phyloP scores from a whole-genome alignment of 345 rosid species.

The Euphorbia tirucalli region DNA sequence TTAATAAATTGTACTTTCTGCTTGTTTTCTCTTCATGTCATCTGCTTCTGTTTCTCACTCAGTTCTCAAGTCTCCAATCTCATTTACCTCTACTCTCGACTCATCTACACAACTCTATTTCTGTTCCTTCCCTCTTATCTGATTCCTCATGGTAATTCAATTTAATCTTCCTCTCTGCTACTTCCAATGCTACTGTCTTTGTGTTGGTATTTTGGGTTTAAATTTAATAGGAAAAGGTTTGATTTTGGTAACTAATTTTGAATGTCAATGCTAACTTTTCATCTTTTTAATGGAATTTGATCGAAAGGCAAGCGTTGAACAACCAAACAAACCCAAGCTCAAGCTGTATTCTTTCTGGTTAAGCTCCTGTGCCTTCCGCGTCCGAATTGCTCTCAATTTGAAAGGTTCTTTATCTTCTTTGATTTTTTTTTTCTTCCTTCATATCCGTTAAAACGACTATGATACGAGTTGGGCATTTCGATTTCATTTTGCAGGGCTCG shows the following conservation, averaged over 20 bases:
- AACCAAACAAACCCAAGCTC: conserved; percentile 18
- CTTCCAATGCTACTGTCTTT: too few relatives aligned
- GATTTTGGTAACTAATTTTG: not conserved
- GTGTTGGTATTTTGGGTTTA: not conserved
- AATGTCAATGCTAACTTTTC: too few relatives aligned
- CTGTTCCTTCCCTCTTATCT: not conserved
- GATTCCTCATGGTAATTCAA: too few relatives aligned
- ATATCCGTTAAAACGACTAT: not conserved
- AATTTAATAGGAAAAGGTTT: not conserved
- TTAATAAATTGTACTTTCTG: too few relatives aligned
- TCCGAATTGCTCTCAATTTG: conserved; percentile 70
- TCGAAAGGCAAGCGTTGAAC: conserved; percentile 1
- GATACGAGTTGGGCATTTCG: not conserved
- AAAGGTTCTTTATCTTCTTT: conserved; percentile 46
- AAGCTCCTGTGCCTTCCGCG: conserved; percentile 77
- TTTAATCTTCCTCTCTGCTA: not conserved
- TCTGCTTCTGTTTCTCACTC: too few relatives aligned
- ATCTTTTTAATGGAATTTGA: too few relatives aligned
- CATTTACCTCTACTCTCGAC: too few relatives aligned
- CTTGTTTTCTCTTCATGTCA: too few relatives aligned
- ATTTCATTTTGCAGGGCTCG: conserved; percentile 44
- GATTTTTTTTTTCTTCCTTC: not conserved
- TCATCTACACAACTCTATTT: too few relatives aligned
- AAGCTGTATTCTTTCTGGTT: conserved; percentile 63
- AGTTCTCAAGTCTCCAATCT: too few relatives aligned